Evolutionary conservation across 1,284 basidiomycete genomes (phyloP).

Genomic region (Sporisorium graminicola): DNA sequence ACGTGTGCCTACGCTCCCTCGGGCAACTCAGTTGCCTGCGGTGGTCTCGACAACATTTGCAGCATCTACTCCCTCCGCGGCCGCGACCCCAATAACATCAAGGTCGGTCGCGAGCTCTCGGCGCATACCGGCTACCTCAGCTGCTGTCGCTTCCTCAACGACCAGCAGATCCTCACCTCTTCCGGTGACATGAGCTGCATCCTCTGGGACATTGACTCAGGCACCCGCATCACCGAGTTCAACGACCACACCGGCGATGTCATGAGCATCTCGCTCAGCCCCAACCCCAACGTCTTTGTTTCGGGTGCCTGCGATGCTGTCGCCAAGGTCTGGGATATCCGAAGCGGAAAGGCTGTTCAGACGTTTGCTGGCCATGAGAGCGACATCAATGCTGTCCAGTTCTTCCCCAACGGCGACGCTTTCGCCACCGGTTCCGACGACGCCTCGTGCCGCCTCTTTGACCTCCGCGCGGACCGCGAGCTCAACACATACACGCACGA

Average conservation of each 20-base stretch:
- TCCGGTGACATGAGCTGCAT: constrained; percentile 99
- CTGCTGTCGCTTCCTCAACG: constrained; percentile 98
- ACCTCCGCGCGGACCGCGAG: constrained; percentile 96
- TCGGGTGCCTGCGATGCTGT: constrained; percentile 98
- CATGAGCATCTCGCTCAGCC: constrained; percentile 90
- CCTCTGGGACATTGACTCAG: constrained; percentile 99
- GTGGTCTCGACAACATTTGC: constrained; percentile 98
- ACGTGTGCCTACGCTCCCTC: constrained; percentile 98
- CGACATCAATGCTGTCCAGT: constrained; percentile 99
- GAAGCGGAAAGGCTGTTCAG: constrained; percentile 94
- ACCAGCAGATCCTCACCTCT: constrained; percentile 95
- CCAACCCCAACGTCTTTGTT: constrained; percentile 94
- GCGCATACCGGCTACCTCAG: constrained; percentile 97
- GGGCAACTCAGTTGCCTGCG: constrained; percentile 96
- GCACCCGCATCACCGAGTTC: constrained; percentile 93
- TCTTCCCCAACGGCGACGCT: constrained; percentile 98
- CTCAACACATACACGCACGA: constrained; percentile 97
- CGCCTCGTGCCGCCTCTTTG: constrained; percentile 96
- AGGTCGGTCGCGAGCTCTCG: constrained; percentile 83
- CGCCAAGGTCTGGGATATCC: constrained; percentile 98
- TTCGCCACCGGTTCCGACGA: constrained; percentile 99
- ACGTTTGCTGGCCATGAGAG: constrained; percentile 99
- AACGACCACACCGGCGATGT: constrained; percentile 99
- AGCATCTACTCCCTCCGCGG: constrained; percentile 91
- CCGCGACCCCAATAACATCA: constrained; percentile 70